phyloP scores from a whole-genome alignment of 805 yeast species.

The Danielia oregonensis region DNA sequence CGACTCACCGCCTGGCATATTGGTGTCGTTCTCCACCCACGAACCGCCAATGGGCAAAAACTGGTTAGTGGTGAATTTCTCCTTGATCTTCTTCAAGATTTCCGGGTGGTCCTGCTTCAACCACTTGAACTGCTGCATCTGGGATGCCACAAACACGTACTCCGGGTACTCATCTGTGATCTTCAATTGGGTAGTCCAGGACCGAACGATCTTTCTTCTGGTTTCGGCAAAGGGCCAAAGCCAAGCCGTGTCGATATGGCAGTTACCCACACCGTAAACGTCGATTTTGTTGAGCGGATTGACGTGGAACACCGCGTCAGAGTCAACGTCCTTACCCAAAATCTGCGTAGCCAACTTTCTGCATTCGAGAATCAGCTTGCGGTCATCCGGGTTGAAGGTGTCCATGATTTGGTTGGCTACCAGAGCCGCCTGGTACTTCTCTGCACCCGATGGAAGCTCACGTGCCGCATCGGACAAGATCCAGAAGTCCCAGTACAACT shows the following conservation, averaged over 20 bases:
- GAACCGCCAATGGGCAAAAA: constrained; percentile 94
- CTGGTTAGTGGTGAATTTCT: constrained; percentile 64
- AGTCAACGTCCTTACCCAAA: constrained; percentile 64
- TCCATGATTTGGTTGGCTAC: constrained; percentile 83
- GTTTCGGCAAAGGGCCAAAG: constrained; percentile 99
- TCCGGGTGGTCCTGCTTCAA: constrained; percentile 82
- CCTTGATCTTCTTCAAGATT: constrained; percentile 58
- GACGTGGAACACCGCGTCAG: constrained; percentile 49
- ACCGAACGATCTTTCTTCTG: constrained; percentile 84
- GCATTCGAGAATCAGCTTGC: constrained; percentile 53
- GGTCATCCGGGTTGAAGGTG: constrained; percentile 70
- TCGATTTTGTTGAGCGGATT: constrained; percentile 43
- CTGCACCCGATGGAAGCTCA: constrained; percentile 65
- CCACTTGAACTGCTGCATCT: constrained; percentile 96
- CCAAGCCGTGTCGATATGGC: constrained; percentile 99
- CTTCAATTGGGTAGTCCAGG: constrained; percentile 92
- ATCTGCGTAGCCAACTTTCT: constrained; percentile 60
- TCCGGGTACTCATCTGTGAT: constrained; percentile 87
- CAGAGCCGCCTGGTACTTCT: constrained; percentile 76
- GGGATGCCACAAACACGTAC: constrained; percentile 90
- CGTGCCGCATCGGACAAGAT: constrained; percentile 88
- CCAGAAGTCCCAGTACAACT: constrained; percentile 77
- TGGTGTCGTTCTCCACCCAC: constrained; percentile 97
- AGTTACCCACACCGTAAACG: constrained; percentile 87
- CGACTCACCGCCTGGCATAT: constrained; percentile 93